These are phyloP conservation scores for Dothidotthia symphoricarpi DNA, from an alignment of 2,329 filamentous ascomycete species.

Conservation along the genomic window DNA sequence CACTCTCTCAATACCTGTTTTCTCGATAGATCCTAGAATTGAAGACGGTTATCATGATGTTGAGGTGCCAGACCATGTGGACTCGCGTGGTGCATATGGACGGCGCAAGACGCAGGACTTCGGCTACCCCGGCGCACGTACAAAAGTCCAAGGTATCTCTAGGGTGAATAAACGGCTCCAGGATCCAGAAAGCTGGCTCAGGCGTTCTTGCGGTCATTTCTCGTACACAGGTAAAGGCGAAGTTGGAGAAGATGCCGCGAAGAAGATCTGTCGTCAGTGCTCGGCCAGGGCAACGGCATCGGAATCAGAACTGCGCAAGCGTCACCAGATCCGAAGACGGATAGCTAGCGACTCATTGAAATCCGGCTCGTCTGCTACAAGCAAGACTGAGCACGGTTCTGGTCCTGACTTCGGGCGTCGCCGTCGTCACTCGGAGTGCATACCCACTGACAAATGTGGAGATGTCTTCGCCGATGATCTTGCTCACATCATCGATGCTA, in stretches of 20 bases:
- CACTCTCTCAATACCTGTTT: too few species aligned
- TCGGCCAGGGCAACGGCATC: constrained; percentile 11
- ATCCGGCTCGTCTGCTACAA: constrained; percentile 9
- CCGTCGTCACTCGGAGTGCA: constrained; percentile 15
- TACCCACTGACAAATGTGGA: constrained; percentile 21
- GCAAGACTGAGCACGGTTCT: background rate
- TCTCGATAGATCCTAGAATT: too few species aligned
- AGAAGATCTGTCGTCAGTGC: constrained; percentile 21
- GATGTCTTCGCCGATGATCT: constrained; percentile 37
- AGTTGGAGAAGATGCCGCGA: constrained; percentile 13
- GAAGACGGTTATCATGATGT: constrained; percentile 12
- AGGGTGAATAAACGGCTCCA: constrained; percentile 13
- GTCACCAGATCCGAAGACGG: constrained; percentile 7
- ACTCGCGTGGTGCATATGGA: constrained; percentile 32
- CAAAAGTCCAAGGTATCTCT: constrained; percentile 19
- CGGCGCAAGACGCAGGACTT: constrained; percentile 36
- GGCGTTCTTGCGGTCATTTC: constrained; percentile 33
- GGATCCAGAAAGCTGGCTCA: constrained; percentile 26
- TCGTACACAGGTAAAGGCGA: constrained; percentile 17
- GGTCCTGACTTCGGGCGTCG: constrained; percentile 5
- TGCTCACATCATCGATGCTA: constrained; percentile 40
- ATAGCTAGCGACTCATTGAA: constrained; percentile 16
- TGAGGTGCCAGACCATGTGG: constrained; percentile 26
- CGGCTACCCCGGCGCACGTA: constrained; percentile 34
- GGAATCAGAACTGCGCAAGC: constrained; percentile 3